A percentile compares a stretch with the other conserved stretches of the same genome.
These are phyloP conservation scores for Coriaria nepalensis DNA, from an alignment of 306 rosid species.

Conservation along the genomic window DNA sequence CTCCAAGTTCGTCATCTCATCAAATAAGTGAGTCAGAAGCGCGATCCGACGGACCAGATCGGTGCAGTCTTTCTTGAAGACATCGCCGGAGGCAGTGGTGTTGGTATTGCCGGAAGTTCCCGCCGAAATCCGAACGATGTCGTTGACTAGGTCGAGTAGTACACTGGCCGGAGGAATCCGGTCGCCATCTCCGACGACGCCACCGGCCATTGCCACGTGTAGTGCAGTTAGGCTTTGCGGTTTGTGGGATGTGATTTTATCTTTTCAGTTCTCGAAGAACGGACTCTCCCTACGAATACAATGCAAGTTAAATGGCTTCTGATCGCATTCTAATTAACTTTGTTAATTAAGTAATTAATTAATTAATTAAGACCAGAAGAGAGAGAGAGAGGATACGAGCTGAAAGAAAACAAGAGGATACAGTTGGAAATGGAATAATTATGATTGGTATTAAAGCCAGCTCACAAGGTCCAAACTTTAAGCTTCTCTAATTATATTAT, in stretches of 20 bases:
- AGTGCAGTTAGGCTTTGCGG: too few species aligned
- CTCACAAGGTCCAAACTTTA: not conserved
- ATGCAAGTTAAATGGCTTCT: too few species aligned
- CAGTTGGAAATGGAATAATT: slow-evolving; percentile 53
- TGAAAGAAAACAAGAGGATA: slow-evolving; percentile 17
- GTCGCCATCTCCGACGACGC: slow-evolving; percentile 28
- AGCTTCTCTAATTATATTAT: too few species aligned
- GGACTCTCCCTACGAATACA: too few species aligned
- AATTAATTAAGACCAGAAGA: not conserved
- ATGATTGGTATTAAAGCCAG: slow-evolving; percentile 5
- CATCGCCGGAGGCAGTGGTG: too few species aligned
- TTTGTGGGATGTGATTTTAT: not conserved
- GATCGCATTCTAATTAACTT: too few species aligned
- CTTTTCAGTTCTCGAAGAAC: not conserved
- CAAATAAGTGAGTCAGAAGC: slow-evolving; percentile 62
- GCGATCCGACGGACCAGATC: slow-evolving; percentile 96
- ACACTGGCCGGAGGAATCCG: slow-evolving; percentile 30
- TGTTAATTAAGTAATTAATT: not conserved
- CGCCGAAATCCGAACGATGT: slow-evolving; percentile 35
- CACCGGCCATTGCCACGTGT: slow-evolving; percentile 45
- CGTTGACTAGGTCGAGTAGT: slow-evolving; percentile 38
- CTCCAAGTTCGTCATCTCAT: slow-evolving; percentile 60
- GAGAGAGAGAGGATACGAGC: slow-evolving; percentile 1
- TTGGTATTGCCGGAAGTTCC: slow-evolving; percentile 22
- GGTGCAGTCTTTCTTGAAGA: slow-evolving; percentile 67